phyloP scores from a whole-genome alignment of 768 basidiomycete genomes.

The Rhizopogon roseolus region DNA sequence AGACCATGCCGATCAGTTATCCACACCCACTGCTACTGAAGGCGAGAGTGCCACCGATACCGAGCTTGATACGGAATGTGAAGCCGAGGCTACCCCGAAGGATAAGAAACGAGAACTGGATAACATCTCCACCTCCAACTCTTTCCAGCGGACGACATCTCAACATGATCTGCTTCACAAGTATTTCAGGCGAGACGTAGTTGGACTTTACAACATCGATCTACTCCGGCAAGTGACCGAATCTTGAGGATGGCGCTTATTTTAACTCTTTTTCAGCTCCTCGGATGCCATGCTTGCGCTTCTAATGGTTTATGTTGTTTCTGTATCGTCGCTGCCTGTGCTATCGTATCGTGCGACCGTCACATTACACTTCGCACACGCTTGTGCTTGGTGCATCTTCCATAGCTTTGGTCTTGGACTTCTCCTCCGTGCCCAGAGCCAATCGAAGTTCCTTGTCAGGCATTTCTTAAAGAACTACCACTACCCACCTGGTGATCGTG shows the following conservation, averaged over 20 bases:
- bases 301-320: conserved; percentile 62
- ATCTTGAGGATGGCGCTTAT: not conserved
- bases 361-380: conserved; percentile 76
- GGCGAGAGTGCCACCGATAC: conserved; percentile 73
- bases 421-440: conserved; percentile 78
- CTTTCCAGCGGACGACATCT: conserved; percentile 36
- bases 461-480: conserved; percentile 96
- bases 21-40: conserved; percentile 65
- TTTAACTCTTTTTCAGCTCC: conserved; percentile 44
- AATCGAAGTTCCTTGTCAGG: conserved; percentile 83
- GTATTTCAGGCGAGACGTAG: conserved; percentile 86
- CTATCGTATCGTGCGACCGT: conserved; percentile 46
- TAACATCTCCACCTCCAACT: not conserved
- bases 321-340: conserved; percentile 55
- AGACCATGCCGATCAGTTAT: conserved; percentile 27
- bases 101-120: not conserved
- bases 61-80: conserved; percentile 58
- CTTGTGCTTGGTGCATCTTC: conserved; percentile 80
- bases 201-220: conserved; percentile 80
- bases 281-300: conserved; percentile 81
- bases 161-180: conserved; percentile 87
- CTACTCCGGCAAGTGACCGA: conserved; percentile 60
- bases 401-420: conserved; percentile 87
- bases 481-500: conserved; percentile 67
- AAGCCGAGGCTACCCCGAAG: conserved; percentile 36